phyloP scores from a whole-genome alignment of 495 filamentous ascomycete species.

The Annulohypoxylon maeteangense region DNA sequence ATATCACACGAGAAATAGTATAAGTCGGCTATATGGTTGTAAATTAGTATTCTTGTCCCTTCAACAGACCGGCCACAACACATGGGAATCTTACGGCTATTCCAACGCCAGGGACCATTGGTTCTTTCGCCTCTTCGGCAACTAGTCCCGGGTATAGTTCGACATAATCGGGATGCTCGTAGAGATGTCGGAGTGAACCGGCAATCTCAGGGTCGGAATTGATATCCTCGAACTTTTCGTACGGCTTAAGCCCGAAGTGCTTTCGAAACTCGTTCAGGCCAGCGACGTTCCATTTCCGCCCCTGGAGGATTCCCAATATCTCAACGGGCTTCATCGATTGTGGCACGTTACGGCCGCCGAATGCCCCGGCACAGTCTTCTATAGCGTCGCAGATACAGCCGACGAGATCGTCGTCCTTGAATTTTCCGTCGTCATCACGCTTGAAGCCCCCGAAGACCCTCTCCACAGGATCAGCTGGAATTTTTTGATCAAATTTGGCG shows the following conservation, averaged over 20 bases:
- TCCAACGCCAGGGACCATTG: constrained; percentile 80
- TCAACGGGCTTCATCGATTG: constrained; percentile 77
- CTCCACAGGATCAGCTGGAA: constrained; percentile 70
- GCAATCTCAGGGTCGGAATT: constrained; percentile 76
- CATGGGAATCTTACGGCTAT: constrained; percentile 60
- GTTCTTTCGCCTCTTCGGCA: constrained; percentile 80
- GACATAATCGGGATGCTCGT: constrained; percentile 75
- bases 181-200: constrained; percentile 74
- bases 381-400: constrained; percentile 72
- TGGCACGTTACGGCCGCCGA: constrained; percentile 81
- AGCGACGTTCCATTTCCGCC: constrained; percentile 82
- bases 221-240: constrained; percentile 85
- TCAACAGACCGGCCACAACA: background rate
- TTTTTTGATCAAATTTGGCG: constrained; percentile 64
- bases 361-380: constrained; percentile 70
- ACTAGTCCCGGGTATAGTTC: constrained; percentile 69
- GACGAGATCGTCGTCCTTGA: constrained; percentile 74
- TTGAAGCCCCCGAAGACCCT: constrained; percentile 72
- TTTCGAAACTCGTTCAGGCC: constrained; percentile 88
- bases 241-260: constrained; percentile 78
- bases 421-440: constrained; percentile 68
- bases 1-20: constrained; percentile 82
- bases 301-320: constrained; percentile 86
- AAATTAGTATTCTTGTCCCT: constrained; percentile 17
- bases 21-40: constrained; percentile 68